Conservation (phyloP, 169 alveolate genomes). For the Plasmodium sp. region DNA sequence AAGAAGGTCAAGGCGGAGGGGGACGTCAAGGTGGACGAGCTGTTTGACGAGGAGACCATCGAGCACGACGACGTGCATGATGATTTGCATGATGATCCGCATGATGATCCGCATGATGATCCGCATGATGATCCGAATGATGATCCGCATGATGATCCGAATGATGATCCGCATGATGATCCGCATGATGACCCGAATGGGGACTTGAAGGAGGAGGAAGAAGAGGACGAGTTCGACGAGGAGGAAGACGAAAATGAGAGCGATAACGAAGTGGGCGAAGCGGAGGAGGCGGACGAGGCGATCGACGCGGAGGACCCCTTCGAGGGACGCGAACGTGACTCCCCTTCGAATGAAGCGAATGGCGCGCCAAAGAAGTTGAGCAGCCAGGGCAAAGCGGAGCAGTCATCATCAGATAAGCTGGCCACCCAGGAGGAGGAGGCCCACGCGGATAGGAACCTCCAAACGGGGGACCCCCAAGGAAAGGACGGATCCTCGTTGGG, state of each 20-base stretch:
- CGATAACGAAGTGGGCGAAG: background rate
- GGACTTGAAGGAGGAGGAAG: background rate
- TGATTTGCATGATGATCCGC: background rate
- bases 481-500: background rate
- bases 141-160: background rate
- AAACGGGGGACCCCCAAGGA: background rate
- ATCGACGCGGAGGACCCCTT: background rate
- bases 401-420: background rate
- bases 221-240: background rate
- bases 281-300: background rate
- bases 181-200: background rate
- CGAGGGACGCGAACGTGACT: too few species aligned
- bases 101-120: too few species aligned
- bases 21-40: conserved; percentile 2
- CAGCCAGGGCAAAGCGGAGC: background rate
- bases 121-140: too few species aligned
- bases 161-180: background rate
- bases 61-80: background rate
- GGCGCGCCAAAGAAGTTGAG: background rate
- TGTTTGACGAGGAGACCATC: conserved; percentile 9
- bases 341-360: background rate
- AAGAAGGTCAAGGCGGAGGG: background rate
- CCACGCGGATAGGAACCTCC: background rate
- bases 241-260: background rate
- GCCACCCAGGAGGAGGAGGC: background rate